Percentiles rank a stretch among this genome's conserved stretches.
phyloP scores from a whole-genome alignment of 202 grass and related monocot species.

The Dendrocalamus latiflorus region DNA sequence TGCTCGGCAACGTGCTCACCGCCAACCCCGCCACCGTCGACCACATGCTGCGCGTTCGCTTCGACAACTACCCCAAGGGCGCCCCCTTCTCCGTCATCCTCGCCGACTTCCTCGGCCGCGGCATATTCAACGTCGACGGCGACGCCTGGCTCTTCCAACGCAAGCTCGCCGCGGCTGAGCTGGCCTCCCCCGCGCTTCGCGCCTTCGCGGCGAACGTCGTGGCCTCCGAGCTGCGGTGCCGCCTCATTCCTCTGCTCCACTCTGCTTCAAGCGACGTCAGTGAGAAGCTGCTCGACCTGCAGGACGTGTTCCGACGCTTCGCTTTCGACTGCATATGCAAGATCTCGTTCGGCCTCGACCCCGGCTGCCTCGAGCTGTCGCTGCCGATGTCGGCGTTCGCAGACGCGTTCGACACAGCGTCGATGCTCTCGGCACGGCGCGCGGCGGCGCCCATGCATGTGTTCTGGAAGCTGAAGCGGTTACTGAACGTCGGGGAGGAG shows the following conservation, averaged over 20 bases:
- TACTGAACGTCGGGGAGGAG: constrained; percentile 64
- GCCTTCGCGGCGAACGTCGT: constrained; percentile 44
- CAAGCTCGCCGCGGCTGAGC: constrained; percentile 60
- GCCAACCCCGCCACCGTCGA: constrained; percentile 79
- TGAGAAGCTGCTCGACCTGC: constrained; percentile 47
- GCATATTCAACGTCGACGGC: constrained; percentile 95
- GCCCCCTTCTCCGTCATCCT: constrained; percentile 77
- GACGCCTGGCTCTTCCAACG: constrained; percentile 76
- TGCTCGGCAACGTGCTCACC: constrained; percentile 77
- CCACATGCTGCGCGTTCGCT: constrained; percentile 71
- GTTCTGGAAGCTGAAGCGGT: constrained; percentile 65
- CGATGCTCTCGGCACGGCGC: constrained; percentile 62
- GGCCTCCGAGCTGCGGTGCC: constrained; percentile 50
- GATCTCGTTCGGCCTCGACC: constrained; percentile 79
- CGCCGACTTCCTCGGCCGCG: constrained; percentile 89
- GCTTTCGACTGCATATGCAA: constrained; percentile 85
- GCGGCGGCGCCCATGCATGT: constrained; percentile 53
- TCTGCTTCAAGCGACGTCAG: constrained; percentile 15
- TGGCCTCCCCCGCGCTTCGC: constrained; percentile 40
- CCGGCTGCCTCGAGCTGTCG: constrained; percentile 55
- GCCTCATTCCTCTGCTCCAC: constrained; percentile 57
- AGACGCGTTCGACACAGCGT: constrained; percentile 69
- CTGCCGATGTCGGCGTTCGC: constrained; percentile 66
- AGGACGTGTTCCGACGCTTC: constrained; percentile 73
- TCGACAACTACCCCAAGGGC: constrained; percentile 92